Conservation (phyloP, 2,329 filamentous ascomycete species). For the Phialocephala subalpina region DNA sequence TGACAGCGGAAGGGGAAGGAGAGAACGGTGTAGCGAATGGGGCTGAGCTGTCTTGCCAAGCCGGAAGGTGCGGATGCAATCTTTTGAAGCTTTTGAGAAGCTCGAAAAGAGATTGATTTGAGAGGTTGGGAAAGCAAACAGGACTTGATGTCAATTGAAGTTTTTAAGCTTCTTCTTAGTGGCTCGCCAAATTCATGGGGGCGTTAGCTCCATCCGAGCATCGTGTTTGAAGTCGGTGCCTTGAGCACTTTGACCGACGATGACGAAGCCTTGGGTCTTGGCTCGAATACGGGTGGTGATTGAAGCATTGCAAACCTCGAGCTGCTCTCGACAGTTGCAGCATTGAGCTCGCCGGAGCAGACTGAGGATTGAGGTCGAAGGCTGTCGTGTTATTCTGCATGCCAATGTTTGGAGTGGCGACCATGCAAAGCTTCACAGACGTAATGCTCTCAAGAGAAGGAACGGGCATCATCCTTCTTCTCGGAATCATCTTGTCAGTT, state of each 20-base stretch:
- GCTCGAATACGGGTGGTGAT: too few species aligned
- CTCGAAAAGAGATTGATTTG: not conserved
- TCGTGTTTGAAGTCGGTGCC: not conserved
- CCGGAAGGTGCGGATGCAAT: not conserved
- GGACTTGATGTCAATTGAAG: not conserved
- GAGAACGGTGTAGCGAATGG: not conserved
- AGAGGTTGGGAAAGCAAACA: not conserved
- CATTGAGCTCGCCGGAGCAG: too few species aligned
- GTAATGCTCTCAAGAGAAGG: not conserved
- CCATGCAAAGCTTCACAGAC: not conserved
- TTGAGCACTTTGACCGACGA: too few species aligned
- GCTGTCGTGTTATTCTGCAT: too few species aligned
- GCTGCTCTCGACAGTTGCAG: too few species aligned
- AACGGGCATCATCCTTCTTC: not conserved
- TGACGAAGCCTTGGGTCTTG: too few species aligned
- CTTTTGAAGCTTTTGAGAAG: not conserved
- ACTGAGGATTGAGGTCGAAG: too few species aligned
- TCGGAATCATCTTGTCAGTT: not conserved
- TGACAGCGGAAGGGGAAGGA: not conserved
- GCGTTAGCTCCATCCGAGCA: not conserved
- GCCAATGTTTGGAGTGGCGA: not conserved
- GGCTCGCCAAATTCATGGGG: not conserved
- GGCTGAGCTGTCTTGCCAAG: not conserved
- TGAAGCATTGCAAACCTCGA: too few species aligned
- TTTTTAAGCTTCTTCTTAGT: slow-evolving; percentile 3